These are phyloP conservation scores for Elongisporangium senticosum DNA, from an alignment of 352 stramenopile species.

Conservation along the genomic window DNA sequence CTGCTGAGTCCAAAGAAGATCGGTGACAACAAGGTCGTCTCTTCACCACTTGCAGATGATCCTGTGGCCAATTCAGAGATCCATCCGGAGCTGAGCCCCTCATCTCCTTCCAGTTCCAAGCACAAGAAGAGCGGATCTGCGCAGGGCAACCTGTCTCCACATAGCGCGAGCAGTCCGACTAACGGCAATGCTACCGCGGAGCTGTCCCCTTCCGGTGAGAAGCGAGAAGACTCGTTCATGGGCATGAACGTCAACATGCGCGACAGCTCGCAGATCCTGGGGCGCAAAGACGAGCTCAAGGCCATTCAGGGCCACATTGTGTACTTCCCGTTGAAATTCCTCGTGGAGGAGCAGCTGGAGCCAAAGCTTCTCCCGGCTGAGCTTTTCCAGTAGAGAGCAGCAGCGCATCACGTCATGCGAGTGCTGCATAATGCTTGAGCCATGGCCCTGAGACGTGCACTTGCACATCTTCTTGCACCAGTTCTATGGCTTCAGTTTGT, in stretches of 20 bases:
- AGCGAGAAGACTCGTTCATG: background rate
- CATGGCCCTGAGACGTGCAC: background rate
- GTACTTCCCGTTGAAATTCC: slow-evolving; percentile 85
- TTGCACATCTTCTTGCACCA: background rate
- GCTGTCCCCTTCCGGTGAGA: background rate
- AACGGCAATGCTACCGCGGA: background rate
- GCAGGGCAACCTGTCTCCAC: background rate
- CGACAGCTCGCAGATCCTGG: slow-evolving; percentile 50
- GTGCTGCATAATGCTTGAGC: background rate
- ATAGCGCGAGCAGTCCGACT: background rate
- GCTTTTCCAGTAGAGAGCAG: slow-evolving; percentile 65
- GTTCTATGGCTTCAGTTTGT: background rate
- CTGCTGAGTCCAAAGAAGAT: slow-evolving; percentile 3
- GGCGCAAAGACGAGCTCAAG: slow-evolving; percentile 59
- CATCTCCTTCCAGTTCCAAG: slow-evolving; percentile 1
- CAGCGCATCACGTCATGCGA: background rate
- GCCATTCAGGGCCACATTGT: slow-evolving; percentile 76
- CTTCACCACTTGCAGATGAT: slow-evolving; percentile 4
- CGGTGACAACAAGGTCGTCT: background rate
- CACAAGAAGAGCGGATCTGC: background rate
- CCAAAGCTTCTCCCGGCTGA: slow-evolving; percentile 74
- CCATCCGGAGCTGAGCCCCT: slow-evolving; percentile 2
- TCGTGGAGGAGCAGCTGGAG: slow-evolving; percentile 71
- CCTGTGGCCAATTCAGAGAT: slow-evolving; percentile 8
- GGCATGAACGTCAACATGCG: slow-evolving; percentile 71